phyloP scores from a whole-genome alignment of 2,329 filamentous ascomycete species.

The Metarhizium robertsii region DNA sequence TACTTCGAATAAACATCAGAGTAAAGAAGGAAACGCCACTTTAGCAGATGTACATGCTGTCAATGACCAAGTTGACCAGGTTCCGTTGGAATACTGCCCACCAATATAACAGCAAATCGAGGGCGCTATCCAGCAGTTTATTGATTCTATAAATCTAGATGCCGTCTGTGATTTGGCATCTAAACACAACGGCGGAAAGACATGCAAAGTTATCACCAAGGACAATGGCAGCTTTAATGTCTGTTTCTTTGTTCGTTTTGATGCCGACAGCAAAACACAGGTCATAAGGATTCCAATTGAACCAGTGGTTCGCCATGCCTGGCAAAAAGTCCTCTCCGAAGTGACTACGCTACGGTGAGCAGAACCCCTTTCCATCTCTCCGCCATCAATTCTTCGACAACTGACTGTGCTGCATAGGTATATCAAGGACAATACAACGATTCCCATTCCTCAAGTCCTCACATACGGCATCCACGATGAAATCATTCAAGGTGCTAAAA shows the following conservation, averaged over 20 bases:
- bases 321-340: neutral
- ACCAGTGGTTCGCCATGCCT: neutral
- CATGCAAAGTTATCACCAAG: slow-evolving; percentile 9
- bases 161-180: slow-evolving; percentile 14
- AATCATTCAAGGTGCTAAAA: neutral
- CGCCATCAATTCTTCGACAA: slow-evolving; percentile 7
- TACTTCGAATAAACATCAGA: too few species aligned
- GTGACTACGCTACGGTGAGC: neutral
- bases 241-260: slow-evolving; percentile 13
- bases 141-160: neutral
- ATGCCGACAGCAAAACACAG: neutral
- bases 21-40: too few species aligned
- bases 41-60: too few species aligned
- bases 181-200: slow-evolving; percentile 9
- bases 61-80: too few species aligned
- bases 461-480: slow-evolving; percentile 11
- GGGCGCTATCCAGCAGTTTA: neutral
- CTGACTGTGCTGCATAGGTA: slow-evolving; percentile 7
- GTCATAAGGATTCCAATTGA: neutral
- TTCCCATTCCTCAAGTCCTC: slow-evolving; percentile 12
- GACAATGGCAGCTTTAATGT: slow-evolving; percentile 14
- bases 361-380: neutral
- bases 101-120: too few species aligned
- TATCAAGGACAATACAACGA: slow-evolving; percentile 11
- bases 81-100: too few species aligned